Conservation (phyloP, 1,284 basidiomycete species). For the Sporisorium scitamineum region DNA sequence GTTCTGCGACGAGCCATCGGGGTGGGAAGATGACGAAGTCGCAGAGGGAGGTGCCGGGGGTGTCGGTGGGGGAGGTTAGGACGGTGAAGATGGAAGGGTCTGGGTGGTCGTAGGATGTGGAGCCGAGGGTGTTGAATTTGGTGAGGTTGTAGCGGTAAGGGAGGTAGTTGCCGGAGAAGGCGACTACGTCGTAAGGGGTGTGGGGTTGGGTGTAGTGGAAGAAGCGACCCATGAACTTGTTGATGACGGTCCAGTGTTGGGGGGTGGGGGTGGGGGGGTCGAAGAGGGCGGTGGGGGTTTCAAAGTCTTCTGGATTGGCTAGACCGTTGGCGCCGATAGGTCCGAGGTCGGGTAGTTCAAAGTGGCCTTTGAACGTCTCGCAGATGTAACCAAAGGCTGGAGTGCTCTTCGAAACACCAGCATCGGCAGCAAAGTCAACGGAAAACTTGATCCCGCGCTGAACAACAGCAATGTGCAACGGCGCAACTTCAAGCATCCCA, state of each 20-base stretch:
- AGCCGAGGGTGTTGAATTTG: constrained; percentile 78
- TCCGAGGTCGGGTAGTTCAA: constrained; percentile 77
- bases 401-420: constrained; percentile 68
- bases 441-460: constrained; percentile 78
- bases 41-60: constrained; percentile 74
- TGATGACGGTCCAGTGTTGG: constrained; percentile 67
- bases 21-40: constrained; percentile 61
- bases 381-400: constrained; percentile 69
- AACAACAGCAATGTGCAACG: constrained; percentile 77
- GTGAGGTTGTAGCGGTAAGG: constrained; percentile 79
- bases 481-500: constrained; percentile 77
- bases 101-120: constrained; percentile 73
- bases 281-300: constrained; percentile 76
- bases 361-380: constrained; percentile 75
- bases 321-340: constrained; percentile 74
- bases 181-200: constrained; percentile 80
- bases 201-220: constrained; percentile 76
- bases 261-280: constrained; percentile 71
- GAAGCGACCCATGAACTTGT: constrained; percentile 75
- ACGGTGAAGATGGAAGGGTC: constrained; percentile 67
- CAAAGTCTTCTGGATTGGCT: constrained; percentile 74
- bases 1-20: constrained; percentile 42
- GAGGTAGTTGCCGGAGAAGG: constrained; percentile 76
- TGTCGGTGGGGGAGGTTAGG: constrained; percentile 69
- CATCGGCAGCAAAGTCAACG: constrained; percentile 65